phyloP scores from a whole-genome alignment of 257 asterid genomes.

The Fraxinus cuspidata region DNA sequence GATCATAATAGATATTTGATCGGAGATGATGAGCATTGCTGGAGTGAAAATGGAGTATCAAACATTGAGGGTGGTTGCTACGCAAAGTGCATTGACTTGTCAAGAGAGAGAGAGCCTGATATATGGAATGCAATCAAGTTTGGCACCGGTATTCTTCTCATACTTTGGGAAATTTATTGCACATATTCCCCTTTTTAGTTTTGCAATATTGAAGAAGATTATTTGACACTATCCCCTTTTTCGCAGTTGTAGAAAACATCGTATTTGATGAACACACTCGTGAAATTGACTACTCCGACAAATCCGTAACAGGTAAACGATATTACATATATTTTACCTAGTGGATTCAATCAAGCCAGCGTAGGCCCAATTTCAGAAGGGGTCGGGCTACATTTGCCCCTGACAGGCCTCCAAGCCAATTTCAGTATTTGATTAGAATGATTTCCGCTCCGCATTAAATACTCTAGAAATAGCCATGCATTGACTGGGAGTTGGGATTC shows the following conservation, averaged over 20 bases:
- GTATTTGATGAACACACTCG: conserved; percentile 92
- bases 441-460: neutral
- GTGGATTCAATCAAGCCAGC: neutral
- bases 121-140: conserved; percentile 96
- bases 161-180: neutral
- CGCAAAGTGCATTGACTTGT: conserved; percentile 87
- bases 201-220: neutral
- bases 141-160: conserved; percentile 59
- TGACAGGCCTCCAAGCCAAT: neutral
- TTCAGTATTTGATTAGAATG: neutral
- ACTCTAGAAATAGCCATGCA: neutral
- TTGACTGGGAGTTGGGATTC: neutral
- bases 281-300: conserved; percentile 51
- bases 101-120: conserved; percentile 93
- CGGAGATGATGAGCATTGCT: conserved; percentile 98
- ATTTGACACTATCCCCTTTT: conserved; percentile 18
- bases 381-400: neutral
- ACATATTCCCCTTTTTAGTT: neutral
- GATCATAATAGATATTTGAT: conserved; percentile 82
- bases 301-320: conserved; percentile 73
- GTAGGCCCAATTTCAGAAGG: too few relatives aligned
- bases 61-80: conserved; percentile 98
- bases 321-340: conserved; percentile 34
- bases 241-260: conserved; percentile 76
- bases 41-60: conserved; percentile 91